Evolutionary conservation across 768 basidiomycete species (phyloP).

Genomic region (Piloderma croceum): DNA sequence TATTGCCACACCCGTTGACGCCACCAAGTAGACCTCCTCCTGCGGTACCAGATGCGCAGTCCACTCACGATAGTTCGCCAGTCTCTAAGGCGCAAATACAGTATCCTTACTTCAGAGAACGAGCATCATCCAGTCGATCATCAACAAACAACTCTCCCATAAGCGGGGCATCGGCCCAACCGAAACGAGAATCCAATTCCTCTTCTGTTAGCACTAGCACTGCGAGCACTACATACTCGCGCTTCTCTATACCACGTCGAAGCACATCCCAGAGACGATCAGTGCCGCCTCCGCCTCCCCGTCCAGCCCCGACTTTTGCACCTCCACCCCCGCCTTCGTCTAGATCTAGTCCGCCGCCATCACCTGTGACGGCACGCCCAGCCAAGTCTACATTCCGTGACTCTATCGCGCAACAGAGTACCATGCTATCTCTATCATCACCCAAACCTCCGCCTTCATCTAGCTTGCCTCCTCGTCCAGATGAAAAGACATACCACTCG

Average conservation of each 20-base stretch:
- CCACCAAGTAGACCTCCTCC: conserved; percentile 61
- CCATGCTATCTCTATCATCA: conserved; percentile 54
- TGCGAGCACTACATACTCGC: conserved; percentile 38
- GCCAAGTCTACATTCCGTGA: conserved; percentile 46
- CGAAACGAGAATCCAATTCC: conserved; percentile 48
- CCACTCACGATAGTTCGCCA: conserved; percentile 23
- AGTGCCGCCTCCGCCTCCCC: conserved; percentile 68
- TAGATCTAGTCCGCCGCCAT: conserved; percentile 13
- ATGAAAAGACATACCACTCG: conserved; percentile 36
- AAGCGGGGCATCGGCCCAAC: conserved; percentile 46
- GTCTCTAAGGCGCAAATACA: conserved; percentile 21
- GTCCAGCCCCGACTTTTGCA: conserved; percentile 65
- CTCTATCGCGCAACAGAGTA: conserved; percentile 50
- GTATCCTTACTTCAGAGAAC: conserved; percentile 4
- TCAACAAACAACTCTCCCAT: conserved; percentile 31
- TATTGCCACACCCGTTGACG: conserved; percentile 45
- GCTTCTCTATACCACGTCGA: conserved; percentile 18
- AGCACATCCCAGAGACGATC: conserved; percentile 50
- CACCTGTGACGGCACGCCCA: conserved; percentile 12
- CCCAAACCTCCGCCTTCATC: conserved; percentile 61
- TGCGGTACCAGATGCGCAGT: conserved; percentile 31
- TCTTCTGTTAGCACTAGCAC: conserved; percentile 43
- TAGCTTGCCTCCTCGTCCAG: conserved; percentile 61
- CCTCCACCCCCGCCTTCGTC: conserved; percentile 46
- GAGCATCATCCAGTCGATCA: conserved; percentile 31